Percentiles rank a stretch among this genome's conserved stretches.
Conservation (phyloP, 352 stramenopile species). For the Phytophthora colocasiae region DNA sequence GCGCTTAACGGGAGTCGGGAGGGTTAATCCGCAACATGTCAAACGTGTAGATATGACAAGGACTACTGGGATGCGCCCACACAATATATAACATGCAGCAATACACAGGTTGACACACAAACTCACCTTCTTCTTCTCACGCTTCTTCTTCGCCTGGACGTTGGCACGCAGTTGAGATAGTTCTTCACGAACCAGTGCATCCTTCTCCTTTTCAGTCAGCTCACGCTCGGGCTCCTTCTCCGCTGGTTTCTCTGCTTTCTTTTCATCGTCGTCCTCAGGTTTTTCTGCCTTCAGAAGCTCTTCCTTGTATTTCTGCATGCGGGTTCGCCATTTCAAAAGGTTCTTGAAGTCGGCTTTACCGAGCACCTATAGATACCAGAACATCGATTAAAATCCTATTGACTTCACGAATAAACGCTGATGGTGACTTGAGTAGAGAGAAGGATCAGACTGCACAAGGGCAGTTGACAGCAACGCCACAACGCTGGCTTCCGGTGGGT, state of each 20-base stretch:
- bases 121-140: constrained; percentile 90
- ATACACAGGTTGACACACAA: constrained; percentile 27
- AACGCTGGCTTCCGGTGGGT: constrained; percentile 89
- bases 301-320: constrained; percentile 92
- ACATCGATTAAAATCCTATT: background rate
- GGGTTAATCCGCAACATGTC: constrained; percentile 91
- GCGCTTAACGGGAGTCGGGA: constrained; percentile 92
- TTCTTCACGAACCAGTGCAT: constrained; percentile 85
- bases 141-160: constrained; percentile 87
- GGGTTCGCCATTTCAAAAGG: constrained; percentile 97
- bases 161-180: constrained; percentile 80
- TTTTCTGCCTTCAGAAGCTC: constrained; percentile 77
- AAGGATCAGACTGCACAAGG: constrained; percentile 85
- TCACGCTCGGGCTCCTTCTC: constrained; percentile 56
- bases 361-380: constrained; percentile 80
- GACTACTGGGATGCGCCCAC: constrained; percentile 90
- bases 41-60: constrained; percentile 79
- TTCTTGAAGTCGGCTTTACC: constrained; percentile 98
- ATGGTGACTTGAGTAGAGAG: background rate
- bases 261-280: constrained; percentile 48
- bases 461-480: constrained; percentile 66
- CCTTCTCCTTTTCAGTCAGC: constrained; percentile 84
- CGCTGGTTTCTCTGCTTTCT: constrained; percentile 42
- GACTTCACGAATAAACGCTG: background rate
- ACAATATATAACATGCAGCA: constrained; percentile 31